Conservation (phyloP, 306 rosid genomes). For the Quercus dentata region DNA sequence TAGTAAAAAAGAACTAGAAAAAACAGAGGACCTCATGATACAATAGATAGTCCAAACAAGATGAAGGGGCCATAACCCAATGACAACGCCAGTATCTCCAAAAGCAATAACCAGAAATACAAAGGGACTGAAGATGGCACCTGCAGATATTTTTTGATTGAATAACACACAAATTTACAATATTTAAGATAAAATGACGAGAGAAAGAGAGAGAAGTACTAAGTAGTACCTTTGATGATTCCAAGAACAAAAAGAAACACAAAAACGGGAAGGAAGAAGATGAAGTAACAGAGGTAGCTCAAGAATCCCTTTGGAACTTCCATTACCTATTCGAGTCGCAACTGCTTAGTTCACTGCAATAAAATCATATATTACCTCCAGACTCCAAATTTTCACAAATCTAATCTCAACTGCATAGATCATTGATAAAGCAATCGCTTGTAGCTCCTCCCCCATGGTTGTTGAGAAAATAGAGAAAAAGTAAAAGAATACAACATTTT, state of each 20-base stretch:
- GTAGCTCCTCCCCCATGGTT: too few species aligned
- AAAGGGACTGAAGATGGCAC: constrained; percentile 5
- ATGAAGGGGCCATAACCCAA: constrained; percentile 16
- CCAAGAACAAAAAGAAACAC: constrained; percentile 17
- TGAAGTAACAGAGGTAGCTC: not conserved
- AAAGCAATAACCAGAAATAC: constrained; percentile 23
- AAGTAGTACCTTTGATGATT: constrained; percentile 11
- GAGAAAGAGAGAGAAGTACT: not conserved
- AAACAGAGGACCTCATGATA: constrained; percentile 11
- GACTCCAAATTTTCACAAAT: too few species aligned
- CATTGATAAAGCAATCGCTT: too few species aligned
- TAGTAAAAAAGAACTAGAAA: not conserved
- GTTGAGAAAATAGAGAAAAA: too few species aligned
- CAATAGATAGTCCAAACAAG: constrained; percentile 20
- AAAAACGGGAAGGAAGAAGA: constrained; percentile 20
- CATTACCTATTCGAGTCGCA: not conserved
- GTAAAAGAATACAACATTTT: too few species aligned
- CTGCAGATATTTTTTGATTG: not conserved
- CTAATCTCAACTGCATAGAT: too few species aligned
- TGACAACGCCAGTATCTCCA: constrained; percentile 5
- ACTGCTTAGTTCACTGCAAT: too few species aligned
- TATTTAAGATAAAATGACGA: not conserved
- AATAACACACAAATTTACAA: not conserved
- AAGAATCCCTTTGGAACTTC: constrained; percentile 1
- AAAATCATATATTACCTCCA: too few species aligned